Percentiles rank a stretch among this genome's conserved stretches.
phyloP scores from a whole-genome alignment of 169 alveolate species.

The Theileria parva region DNA sequence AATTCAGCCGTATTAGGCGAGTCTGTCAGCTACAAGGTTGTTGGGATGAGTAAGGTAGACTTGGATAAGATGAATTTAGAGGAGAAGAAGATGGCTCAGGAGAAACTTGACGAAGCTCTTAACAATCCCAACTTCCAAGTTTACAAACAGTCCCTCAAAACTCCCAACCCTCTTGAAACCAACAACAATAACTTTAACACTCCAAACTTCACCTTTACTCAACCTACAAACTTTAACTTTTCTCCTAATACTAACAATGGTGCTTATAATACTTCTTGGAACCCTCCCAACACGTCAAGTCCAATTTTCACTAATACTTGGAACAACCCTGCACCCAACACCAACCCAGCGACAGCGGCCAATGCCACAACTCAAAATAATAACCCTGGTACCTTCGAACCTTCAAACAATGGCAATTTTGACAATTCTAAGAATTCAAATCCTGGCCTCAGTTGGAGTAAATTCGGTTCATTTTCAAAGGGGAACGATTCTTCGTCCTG shows the following conservation, averaged over 20 bases:
- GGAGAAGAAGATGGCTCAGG: constrained; percentile 42
- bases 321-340: neutral
- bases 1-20: neutral
- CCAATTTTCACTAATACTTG: neutral
- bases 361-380: neutral
- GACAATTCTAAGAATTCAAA: neutral
- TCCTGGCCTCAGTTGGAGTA: neutral
- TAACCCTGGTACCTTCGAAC: neutral
- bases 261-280: neutral
- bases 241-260: neutral
- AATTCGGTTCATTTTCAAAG: neutral
- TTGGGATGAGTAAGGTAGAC: constrained; percentile 41
- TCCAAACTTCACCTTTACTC: neutral
- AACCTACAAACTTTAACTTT: neutral
- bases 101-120: constrained; percentile 24
- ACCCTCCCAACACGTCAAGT: neutral
- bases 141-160: constrained; percentile 8
- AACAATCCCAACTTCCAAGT: constrained; percentile 5
- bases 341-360: neutral
- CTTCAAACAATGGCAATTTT: neutral
- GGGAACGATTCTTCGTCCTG: neutral
- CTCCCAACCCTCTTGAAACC: neutral
- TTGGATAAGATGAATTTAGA: constrained; percentile 18
- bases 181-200: neutral
- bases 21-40: constrained; percentile 27